phyloP scores from a whole-genome alignment of 208 protist genomes.

The Trypanosoma scelopori region DNA sequence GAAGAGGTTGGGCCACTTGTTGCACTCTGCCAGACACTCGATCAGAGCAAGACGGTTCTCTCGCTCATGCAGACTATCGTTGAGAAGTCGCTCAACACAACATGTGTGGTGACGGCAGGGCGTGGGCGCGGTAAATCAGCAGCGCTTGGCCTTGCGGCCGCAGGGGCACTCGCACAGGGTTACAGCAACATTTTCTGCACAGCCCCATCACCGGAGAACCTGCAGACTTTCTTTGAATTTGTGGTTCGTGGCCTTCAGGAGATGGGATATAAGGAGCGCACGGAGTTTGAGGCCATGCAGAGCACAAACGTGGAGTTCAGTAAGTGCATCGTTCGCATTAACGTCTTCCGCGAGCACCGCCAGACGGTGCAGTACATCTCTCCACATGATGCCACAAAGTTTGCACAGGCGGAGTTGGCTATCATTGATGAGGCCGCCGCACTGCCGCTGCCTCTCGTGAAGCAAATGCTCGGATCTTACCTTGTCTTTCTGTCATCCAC shows the following conservation, averaged over 20 bases:
- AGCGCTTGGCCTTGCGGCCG: slow-evolving; percentile 94
- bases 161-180: slow-evolving; percentile 95
- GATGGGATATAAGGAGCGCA: slow-evolving; percentile 96
- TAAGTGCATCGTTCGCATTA: slow-evolving; percentile 97
- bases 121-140: slow-evolving; percentile 98
- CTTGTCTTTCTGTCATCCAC: slow-evolving; percentile 99
- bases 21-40: slow-evolving; percentile 90
- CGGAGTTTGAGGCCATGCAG: slow-evolving; percentile 98
- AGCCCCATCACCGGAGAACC: slow-evolving; percentile 97
- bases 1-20: slow-evolving; percentile 92
- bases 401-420: slow-evolving; percentile 97
- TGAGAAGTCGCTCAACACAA: slow-evolving; percentile 96
- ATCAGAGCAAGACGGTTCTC: slow-evolving; percentile 98
- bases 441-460: slow-evolving; percentile 98
- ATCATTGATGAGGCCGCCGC: slow-evolving; percentile 99
- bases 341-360: slow-evolving; percentile 96
- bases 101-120: slow-evolving; percentile 96
- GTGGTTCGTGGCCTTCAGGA: slow-evolving; percentile 96
- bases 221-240: slow-evolving; percentile 99
- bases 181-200: slow-evolving; percentile 99
- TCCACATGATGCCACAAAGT: slow-evolving; percentile 87
- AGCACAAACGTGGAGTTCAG: slow-evolving; percentile 92
- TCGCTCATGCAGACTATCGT: slow-evolving; percentile 96
- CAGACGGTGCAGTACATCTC: slow-evolving; percentile 99
- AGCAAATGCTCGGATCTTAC: slow-evolving; percentile 96